Conservation (phyloP, 257 asterid species). For the Salvia splendens region DNA sequence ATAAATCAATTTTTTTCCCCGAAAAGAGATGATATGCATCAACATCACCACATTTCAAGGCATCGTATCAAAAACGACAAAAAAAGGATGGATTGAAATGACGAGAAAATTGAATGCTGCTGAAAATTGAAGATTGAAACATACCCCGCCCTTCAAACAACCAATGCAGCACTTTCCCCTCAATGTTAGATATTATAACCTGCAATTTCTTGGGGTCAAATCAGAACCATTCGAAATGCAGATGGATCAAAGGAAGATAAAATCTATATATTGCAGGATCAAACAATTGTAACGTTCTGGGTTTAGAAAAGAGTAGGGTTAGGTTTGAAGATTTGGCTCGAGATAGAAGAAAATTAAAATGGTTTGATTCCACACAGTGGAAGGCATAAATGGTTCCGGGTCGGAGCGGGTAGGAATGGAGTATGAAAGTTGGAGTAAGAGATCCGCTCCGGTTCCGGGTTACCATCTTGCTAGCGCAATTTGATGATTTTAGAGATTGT, state of each 20-base stretch:
- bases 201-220: not conserved
- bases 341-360: slow-evolving; percentile 30
- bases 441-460: slow-evolving; percentile 23
- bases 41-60: slow-evolving; percentile 19
- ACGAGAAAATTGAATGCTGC: not conserved
- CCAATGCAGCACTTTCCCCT: slow-evolving; percentile 36
- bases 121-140: slow-evolving; percentile 22
- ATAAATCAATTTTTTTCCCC: not conserved
- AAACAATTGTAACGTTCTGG: slow-evolving; percentile 32
- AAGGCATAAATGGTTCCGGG: slow-evolving; percentile 23
- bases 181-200: slow-evolving; percentile 23
- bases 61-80: not conserved
- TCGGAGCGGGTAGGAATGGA: too few relatives aligned
- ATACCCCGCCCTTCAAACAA: slow-evolving; percentile 38
- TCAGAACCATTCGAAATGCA: slow-evolving; percentile 37
- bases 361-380: slow-evolving; percentile 18
- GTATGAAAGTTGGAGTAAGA: too few relatives aligned
- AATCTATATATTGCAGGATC: slow-evolving; percentile 11
- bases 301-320: slow-evolving; percentile 43
- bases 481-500: too few relatives aligned
- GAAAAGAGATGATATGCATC: too few relatives aligned
- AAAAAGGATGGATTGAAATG: too few relatives aligned
- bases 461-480: too few relatives aligned
- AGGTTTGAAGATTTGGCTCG: slow-evolving; percentile 41
- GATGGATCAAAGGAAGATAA: slow-evolving; percentile 39